These are phyloP conservation scores for Alliaria petiolata DNA, from an alignment of 345 rosid species.

Conservation along the genomic window DNA sequence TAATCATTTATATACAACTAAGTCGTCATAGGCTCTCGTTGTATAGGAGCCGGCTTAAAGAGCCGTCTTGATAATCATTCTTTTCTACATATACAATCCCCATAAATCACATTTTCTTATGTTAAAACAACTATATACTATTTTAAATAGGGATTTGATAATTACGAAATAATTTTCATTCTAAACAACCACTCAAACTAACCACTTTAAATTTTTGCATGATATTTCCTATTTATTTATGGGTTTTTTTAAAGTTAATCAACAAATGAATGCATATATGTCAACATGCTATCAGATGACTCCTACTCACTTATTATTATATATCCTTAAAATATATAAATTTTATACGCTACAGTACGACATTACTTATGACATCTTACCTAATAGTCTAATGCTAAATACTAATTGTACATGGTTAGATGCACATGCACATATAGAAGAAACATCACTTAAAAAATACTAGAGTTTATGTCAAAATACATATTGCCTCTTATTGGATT, in stretches of 20 bases:
- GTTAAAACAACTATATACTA: neutral
- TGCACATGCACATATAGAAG: neutral
- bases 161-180: neutral
- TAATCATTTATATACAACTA: neutral
- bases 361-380: conserved; percentile 21
- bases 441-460: neutral
- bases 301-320: conserved; percentile 11
- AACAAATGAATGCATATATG: conserved; percentile 13
- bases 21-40: conserved; percentile 7
- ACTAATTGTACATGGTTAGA: neutral
- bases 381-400: conserved; percentile 15
- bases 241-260: neutral
- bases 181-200: conserved; percentile 5
- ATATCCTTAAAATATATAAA: neutral
- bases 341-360: conserved; percentile 11
- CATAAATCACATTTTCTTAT: neutral
- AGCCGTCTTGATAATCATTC: conserved; percentile 19
- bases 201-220: neutral
- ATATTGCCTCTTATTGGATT: neutral
- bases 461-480: neutral
- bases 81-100: neutral
- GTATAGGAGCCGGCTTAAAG: conserved; percentile 11
- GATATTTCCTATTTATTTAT: neutral
- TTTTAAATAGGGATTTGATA: neutral
- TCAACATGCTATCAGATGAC: conserved; percentile 7